phyloP scores from a whole-genome alignment of 345 rosid genomes.

The Sapria himalayana region DNA sequence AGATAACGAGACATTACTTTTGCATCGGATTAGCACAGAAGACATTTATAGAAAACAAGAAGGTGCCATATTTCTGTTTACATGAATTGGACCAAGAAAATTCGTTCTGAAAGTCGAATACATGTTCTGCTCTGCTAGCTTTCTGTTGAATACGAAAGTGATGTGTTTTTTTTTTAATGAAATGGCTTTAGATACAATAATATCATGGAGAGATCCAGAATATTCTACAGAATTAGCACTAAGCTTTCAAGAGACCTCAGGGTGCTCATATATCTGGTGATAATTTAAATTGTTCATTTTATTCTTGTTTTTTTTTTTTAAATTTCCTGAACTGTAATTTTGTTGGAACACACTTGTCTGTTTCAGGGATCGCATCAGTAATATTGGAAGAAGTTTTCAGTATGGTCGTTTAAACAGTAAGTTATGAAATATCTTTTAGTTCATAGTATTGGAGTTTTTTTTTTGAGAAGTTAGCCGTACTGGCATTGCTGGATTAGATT shows the following conservation, averaged over 20 bases:
- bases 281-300: constrained; percentile 4
- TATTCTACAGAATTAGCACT: constrained; percentile 74
- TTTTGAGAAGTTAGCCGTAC: too few species aligned
- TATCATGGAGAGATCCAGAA: constrained; percentile 96
- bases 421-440: constrained; percentile 15
- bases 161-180: constrained; percentile 5
- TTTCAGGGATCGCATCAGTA: constrained; percentile 70
- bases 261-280: constrained; percentile 88
- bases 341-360: constrained; percentile 4
- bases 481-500: too few species aligned
- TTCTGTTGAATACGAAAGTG: too few species aligned
- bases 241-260: constrained; percentile 87
- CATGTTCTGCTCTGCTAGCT: too few species aligned
- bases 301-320: constrained; percentile 1
- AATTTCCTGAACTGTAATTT: not conserved
- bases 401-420: constrained; percentile 64
- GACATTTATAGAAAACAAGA: constrained; percentile 76
- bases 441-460: too few species aligned
- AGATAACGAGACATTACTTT: constrained; percentile 55
- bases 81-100: too few species aligned
- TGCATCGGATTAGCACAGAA: constrained; percentile 60
- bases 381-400: constrained; percentile 66
- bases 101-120: too few species aligned
- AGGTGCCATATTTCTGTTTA: constrained; percentile 30
- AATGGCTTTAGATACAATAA: constrained; percentile 83